Evolutionary conservation across 305 asterid species (phyloP).

Genomic region (Coffea humblotiana): DNA sequence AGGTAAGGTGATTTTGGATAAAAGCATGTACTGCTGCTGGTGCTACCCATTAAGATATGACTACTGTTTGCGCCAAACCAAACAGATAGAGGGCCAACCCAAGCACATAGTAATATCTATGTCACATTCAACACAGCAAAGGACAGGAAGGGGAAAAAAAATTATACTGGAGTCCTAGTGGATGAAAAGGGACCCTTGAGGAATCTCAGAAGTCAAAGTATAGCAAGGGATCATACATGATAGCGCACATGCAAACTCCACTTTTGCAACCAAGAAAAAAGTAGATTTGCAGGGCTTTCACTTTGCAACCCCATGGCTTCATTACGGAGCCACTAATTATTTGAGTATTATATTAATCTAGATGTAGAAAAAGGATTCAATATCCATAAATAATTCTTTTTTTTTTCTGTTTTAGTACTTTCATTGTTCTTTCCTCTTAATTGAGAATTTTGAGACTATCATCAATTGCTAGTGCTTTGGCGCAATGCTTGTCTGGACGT

Average conservation of each 20-base stretch:
- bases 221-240: constrained; percentile 23
- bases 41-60: constrained; percentile 13
- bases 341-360: neutral
- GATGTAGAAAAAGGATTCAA: neutral
- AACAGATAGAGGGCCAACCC: constrained; percentile 8
- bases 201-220: constrained; percentile 28
- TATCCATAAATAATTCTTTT: neutral
- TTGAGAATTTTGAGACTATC: neutral
- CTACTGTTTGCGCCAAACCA: constrained; percentile 13
- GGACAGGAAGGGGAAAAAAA: constrained; percentile 4
- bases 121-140: constrained; percentile 4
- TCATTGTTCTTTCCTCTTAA: neutral
- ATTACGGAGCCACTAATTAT: constrained; percentile 9
- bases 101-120: neutral
- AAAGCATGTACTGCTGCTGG: neutral
- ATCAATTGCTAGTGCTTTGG: neutral
- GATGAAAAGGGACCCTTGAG: constrained; percentile 20
- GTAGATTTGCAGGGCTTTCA: constrained; percentile 8
- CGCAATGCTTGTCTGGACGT: neutral
- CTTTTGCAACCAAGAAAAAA: constrained; percentile 25
- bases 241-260: constrained; percentile 31
- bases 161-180: constrained; percentile 8
- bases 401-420: neutral
- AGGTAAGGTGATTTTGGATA: constrained; percentile 1
- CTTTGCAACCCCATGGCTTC: constrained; percentile 1